Base-by-base conservation (phyloP, 2,329 filamentous ascomycete genomes). In the Arachnopeziza araneosa region DNA sequence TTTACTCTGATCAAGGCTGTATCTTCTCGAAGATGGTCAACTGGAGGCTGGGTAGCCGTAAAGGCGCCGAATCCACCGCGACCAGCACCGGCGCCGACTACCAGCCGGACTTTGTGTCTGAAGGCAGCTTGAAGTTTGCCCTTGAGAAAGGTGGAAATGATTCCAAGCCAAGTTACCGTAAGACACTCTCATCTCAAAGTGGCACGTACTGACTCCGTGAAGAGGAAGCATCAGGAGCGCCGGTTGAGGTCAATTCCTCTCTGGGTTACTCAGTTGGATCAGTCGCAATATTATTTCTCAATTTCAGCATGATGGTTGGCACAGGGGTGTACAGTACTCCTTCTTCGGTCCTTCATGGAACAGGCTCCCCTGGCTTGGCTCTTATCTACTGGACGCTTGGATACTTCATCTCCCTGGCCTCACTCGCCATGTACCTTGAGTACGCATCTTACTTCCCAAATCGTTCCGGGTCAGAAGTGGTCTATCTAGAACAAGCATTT, bases 401-500 rank as follows among this genome's bases (percentile, higher is more conserved):
- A 2, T 83, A 82, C 61, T 54, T 88, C 50, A 81, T 86, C 56
- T 80, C 84, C 0, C 69, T 52, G 6, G 30, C 56, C 12, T 48
- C 36, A n/a, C 51, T 60, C 23, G 52, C 50, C 12, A 79, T 86
- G 0, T 88, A 88, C 60, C 79, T 89, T 12, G 86, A 89, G 67
- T 81, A 82, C 19, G 80, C 85, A 0, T 77, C 83, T 0, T 88
- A 85, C 63, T 89, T 88, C 60, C 85, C 86, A 1, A 87, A 81
- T 66, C 80, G 86, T 9, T 87, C 83, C 1, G 86, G 86, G 0
- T 80, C 81, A 0, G 84, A 89, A 66, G 85, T 86, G 0, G 86
- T 87, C 0, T 89, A 87, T 63, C 77, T 89, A 0, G 86, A 89
- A 64, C 86, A 89, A 67, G 82, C 84, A 0, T 89, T 81, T 62